phyloP scores from a whole-genome alignment of 2,329 filamentous ascomycete genomes.

The Hypoxylon sp. region DNA sequence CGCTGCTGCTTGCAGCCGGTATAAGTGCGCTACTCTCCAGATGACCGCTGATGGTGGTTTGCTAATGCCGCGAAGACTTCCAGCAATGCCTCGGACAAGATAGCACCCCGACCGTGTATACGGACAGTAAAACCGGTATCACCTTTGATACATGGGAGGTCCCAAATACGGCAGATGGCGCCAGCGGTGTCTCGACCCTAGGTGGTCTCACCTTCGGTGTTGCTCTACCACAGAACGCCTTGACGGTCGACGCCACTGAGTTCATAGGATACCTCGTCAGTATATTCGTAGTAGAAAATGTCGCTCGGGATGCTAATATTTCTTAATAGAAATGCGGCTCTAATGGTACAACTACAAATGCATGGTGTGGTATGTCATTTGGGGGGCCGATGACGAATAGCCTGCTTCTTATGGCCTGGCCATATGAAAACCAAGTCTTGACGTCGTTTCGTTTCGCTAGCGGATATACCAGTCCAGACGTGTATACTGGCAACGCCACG shows the following conservation, averaged over 20 bases:
- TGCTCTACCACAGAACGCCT: constrained; percentile 64
- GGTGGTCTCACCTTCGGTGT: constrained; percentile 68
- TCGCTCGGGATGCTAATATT: constrained; percentile 1
- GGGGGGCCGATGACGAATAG: constrained; percentile 69
- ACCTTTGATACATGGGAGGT: constrained; percentile 65
- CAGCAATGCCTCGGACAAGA: constrained; percentile 45
- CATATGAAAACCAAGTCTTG: constrained; percentile 64
- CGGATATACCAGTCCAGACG: constrained; percentile 69
- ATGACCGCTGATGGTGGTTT: neutral
- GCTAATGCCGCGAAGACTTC: constrained; percentile 46
- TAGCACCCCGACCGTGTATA: constrained; percentile 54
- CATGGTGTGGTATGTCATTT: constrained; percentile 71
- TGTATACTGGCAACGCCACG: constrained; percentile 72
- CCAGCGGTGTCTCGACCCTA: constrained; percentile 53
- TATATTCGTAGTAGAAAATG: neutral
- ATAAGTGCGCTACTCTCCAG: constrained; percentile 36
- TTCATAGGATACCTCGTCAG: constrained; percentile 71
- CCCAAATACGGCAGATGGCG: constrained; percentile 45
- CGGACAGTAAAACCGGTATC: constrained; percentile 64
- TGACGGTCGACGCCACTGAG: constrained; percentile 63
- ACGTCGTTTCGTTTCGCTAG: constrained; percentile 70
- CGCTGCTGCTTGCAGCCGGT: constrained; percentile 47
- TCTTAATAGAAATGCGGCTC: constrained; percentile 60
- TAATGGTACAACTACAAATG: constrained; percentile 60
- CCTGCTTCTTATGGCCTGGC: constrained; percentile 70